These are phyloP conservation scores for Chlamydomonas urium DNA, from an alignment of 139 green algal species.

Conservation along the genomic window DNA sequence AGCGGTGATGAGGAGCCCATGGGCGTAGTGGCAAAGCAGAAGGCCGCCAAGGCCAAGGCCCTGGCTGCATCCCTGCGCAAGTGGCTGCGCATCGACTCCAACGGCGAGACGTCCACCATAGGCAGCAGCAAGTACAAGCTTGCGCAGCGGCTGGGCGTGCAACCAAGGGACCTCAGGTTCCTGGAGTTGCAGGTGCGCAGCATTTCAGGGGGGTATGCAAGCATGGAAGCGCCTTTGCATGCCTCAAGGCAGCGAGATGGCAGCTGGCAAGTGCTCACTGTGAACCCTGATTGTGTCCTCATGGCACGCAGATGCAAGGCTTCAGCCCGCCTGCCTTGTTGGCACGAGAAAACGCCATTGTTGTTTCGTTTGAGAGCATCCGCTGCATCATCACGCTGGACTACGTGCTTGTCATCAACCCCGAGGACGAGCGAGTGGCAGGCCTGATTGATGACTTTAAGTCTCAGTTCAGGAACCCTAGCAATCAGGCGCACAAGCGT, in stretches of 20 bases:
- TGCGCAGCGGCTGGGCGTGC: constrained; percentile 23
- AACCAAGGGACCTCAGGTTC: constrained; percentile 35
- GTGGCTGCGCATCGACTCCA: constrained; percentile 10
- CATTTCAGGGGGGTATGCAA: too few relatives aligned
- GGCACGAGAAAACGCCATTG: constrained; percentile 34
- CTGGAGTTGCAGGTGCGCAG: constrained; percentile 24
- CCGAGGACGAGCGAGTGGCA: constrained; percentile 29
- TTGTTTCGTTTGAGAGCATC: constrained; percentile 12
- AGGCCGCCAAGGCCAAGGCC: too few relatives aligned
- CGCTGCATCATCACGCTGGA: constrained; percentile 1
- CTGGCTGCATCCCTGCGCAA: too few relatives aligned
- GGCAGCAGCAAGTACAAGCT: constrained; percentile 13
- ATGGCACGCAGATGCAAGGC: too few relatives aligned
- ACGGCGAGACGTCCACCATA: neutral
- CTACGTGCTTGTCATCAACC: constrained; percentile 44
- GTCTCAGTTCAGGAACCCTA: constrained; percentile 18
- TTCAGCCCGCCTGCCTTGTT: constrained; percentile 31
- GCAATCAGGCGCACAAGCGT: neutral
- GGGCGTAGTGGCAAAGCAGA: too few relatives aligned
- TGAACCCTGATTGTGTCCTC: neutral
- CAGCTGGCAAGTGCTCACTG: neutral
- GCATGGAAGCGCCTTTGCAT: too few relatives aligned
- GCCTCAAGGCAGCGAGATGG: neutral
- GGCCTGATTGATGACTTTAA: constrained; percentile 40
- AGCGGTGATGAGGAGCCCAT: too few relatives aligned